These are phyloP conservation scores for Solanum hybrid DNA, from an alignment of 305 asterid species.

Conservation along the genomic window DNA sequence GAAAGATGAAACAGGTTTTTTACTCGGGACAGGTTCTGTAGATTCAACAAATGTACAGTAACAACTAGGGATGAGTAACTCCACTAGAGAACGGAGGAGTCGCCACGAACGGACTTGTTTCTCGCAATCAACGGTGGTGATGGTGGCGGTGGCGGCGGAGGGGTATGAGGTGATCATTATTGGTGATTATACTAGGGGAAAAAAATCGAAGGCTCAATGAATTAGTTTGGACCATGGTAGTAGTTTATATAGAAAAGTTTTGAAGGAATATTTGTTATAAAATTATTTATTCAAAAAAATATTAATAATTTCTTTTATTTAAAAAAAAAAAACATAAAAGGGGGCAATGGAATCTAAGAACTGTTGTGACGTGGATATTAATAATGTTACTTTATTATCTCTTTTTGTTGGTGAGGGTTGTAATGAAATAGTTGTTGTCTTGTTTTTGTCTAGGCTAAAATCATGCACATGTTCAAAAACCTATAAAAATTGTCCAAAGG, in stretches of 20 bases:
- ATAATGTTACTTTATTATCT: neutral
- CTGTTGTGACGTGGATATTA: neutral
- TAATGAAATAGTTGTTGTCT: neutral
- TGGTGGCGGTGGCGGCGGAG: constrained; percentile 1
- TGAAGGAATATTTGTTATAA: neutral
- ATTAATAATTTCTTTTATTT: neutral
- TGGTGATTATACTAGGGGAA: neutral
- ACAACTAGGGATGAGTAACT: constrained; percentile 50
- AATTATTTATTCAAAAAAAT: too few relatives aligned
- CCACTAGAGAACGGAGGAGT: constrained; percentile 44
- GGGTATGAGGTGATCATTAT: constrained; percentile 20
- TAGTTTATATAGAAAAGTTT: constrained; percentile 5
- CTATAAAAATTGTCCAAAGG: neutral
- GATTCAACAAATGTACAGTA: constrained; percentile 24
- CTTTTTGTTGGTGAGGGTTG: neutral
- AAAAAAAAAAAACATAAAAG: neutral
- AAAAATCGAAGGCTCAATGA: neutral
- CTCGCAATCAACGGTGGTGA: constrained; percentile 50
- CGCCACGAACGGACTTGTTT: constrained; percentile 64
- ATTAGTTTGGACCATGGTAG: neutral
- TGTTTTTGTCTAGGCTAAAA: neutral
- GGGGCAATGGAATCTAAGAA: constrained; percentile 3
- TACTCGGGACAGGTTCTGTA: neutral
- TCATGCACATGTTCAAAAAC: neutral
- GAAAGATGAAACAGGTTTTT: constrained; percentile 4